Base-by-base conservation (phyloP, 1,284 basidiomycete species). In the Cryptococcus sp. region DNA sequence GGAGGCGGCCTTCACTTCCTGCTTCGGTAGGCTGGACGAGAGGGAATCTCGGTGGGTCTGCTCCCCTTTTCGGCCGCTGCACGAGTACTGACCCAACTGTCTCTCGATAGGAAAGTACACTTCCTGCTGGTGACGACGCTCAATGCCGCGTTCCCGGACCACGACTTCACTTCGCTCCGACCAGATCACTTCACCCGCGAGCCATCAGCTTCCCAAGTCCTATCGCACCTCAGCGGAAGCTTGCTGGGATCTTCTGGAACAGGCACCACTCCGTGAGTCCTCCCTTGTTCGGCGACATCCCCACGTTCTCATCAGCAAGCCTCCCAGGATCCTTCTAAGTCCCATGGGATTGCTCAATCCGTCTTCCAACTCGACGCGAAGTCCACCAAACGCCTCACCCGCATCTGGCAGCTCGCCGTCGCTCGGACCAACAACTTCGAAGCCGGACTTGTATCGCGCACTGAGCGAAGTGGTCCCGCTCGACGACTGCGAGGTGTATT, bases 141-240 rank as follows among this genome's bases (percentile, higher is more conserved):
- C 71, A 99, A 99, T 80, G 87, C 92, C 69, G 94, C 95, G 3
- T 99, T 96, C 76, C 94, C 94, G 0, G 95, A 98, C 83, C 87
- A 98, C 80, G 94, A 98, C 75, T 99, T 99, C 80, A 91, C 90
- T 22, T 88, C 91, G 71, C 90, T 97, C 54, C 87, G 90, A 39
- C 91, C 93, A 0, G 88, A 88, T 35, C 91, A 96, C 69, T 99
- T 99, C 77, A 88, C 86, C 53, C 89, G 93, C 73, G 85, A 89
- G 78, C 87, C 82, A 54, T 88, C 88, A 13, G 77, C 88, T 84
- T 20, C 85, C 3, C 69, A 68, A 49, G 74, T 75, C n/a, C 64
- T 76, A 17, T 57, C 61, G 8, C 63, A 70, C 25, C 56, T 77
- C 15, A 67, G 61, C 20, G 65, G 60, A 11, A 72, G 60, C 53